Base-by-base conservation (phyloP, 805 yeast genomes). In the Saccharomycopsis malanga region DNA sequence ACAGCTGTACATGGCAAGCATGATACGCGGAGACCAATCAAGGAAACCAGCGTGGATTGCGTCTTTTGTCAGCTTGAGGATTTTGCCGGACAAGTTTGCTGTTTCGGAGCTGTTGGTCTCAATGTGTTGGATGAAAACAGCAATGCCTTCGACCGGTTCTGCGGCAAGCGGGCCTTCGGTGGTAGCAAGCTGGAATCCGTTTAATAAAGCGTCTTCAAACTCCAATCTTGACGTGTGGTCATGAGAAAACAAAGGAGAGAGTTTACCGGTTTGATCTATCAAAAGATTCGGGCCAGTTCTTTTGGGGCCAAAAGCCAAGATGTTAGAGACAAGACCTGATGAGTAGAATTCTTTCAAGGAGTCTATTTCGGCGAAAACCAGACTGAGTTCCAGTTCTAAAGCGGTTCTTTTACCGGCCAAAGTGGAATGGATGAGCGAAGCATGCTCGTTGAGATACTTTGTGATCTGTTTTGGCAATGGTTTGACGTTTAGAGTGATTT, bases 1-100 rank as follows among this genome's bases (percentile, higher is more conserved):
- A 70, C 97, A 89, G 0, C 84, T 71, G 61, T 93, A 93, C 79
- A 83, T 87, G 3, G 98, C 98, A 57, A 94, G 73, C 78, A 84
- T 81, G 41, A 93, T 64, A 49, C 99, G 74, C 5, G 98, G 95
- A 0, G 96, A 81, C 82, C 93, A 83, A 50, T 78, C 81, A 32
- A 86, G 61, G 58, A 91, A 76, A 1, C 79, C 76, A 38, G 73
- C 69, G 58, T 85, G 86, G 36, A 93, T 82, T 2, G 77, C 66
- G 53, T 86, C 89, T 56, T 88, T 78, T 0, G 87, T 77, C 0
- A 77, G 70, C 1, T 88, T 76, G 40, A 88, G 80, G 23, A 87
- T 64, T 56, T 93, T 75, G 6, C 97, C 95, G 1, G 81, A 69
- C 18, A 78, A 53, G 46, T 81, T 37, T 14, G 29, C 34, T 23